Evolutionary conservation across 2,329 filamentous ascomycete species (phyloP), one percentile per base, ranked within the genome.

Genomic region (Dactylonectria macrodidyma): DNA sequence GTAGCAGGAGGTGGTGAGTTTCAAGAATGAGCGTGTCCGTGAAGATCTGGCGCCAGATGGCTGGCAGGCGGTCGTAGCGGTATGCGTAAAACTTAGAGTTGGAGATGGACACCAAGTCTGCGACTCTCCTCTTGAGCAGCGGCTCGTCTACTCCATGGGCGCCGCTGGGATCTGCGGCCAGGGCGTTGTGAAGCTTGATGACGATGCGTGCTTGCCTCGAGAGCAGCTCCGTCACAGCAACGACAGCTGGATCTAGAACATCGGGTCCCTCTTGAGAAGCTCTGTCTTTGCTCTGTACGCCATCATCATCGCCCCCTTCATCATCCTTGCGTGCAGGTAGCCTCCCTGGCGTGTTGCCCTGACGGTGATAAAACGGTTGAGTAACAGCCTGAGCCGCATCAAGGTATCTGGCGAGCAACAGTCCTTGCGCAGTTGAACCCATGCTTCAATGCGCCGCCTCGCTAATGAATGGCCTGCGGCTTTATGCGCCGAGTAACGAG

Each of bases 1-100:
- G 47, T 11, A 81, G 73, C 22, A 81, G 63, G 10, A 81, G 71
- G 22, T 81, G 69, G 60, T 84, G 82, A 24, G 90, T 91, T 71
- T 88, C 88, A 75, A 93, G 84, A 11, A 95, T 85, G 62, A 89
- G 88, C 1, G 91, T 89, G 62, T 95, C 92, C 1, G 91, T 91
- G 76, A 93, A 95, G 5, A 95, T 80, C 70, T 90, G 84, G 26
- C 91, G 84, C 93, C 93, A 96, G 75, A 87, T 89, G 9, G 79
- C 76, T 0, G 91, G 92, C 6, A 95, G 87, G 36, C 90, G 85
- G 68, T 87, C 88, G 77, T 89, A 95, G 1, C 89, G 86, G 68
- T 89, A 94, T 4, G 91, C 87, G 73, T 95, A 92, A 68, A 95
- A 88, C 71, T 90, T 92, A 48, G 88, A 83, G 62, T 90, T 89